Evolutionary conservation across 2,329 filamentous ascomycete genomes (phyloP), one percentile per base, ranked within the genome.

Genomic region (Aspergillus pseudoglaucus): DNA sequence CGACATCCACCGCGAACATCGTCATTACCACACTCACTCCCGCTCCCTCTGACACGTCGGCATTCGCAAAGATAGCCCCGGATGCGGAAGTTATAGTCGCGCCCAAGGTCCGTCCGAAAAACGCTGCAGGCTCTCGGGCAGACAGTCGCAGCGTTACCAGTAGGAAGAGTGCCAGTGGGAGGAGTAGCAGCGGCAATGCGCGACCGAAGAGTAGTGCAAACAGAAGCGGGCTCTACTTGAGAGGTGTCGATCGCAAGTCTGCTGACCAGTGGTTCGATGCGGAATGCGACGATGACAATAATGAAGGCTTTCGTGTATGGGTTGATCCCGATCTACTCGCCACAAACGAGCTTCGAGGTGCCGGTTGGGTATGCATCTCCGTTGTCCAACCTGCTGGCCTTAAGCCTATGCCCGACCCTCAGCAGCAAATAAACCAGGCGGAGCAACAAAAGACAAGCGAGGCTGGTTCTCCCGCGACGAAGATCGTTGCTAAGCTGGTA

Each of bases 51-150:
- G 74, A 81, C 2, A 80, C 83, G 43, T 78, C 82, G 1, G 78
- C 88, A 0, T 98, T 98, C 64, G 89, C 88, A 22, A 97, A 96
- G 68, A 88, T 98, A 44, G 87, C 88, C 0, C 87, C 90, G 0
- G 90, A 97, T 64, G 91, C 91, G 18, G 93, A 98, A 69, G 90
- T 98, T 44, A 95, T 97, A 55, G 93, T 98, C 51, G 93, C 93
- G 3, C 93, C 93, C 1, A 98, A 98, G 72, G 86, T 85, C 22
- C 81, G 91, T 47, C 78, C 86, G 38, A 90, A 88, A 65, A 72
- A 78, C 30, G 75, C 82, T 3, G 80, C 84, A 47, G 78, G 72
- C 50, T 70, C 73, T 25, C 80, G 75, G n/a, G 81, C 83, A 33
- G 89, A 94, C 57, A 89, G 80, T 61, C 79, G 85, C 49, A 96